phyloP scores from a whole-genome alignment of 2,329 filamentous ascomycete genomes.

The Sporothrix schenckii region DNA sequence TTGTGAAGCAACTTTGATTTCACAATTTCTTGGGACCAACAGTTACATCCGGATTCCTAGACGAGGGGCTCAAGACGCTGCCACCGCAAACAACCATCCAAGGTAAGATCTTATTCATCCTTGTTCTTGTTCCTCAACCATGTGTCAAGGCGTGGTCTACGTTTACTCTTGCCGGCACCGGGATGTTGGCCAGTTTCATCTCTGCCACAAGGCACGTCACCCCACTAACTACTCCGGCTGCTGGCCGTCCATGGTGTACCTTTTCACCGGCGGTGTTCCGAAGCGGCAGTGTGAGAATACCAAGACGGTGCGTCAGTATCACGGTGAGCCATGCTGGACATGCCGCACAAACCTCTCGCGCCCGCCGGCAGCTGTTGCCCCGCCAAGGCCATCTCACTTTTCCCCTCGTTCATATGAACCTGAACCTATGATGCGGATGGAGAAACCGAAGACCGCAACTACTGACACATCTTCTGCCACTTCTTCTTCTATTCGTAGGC shows the following conservation, averaged over 20 bases:
- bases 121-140: neutral
- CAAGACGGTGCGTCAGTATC: neutral
- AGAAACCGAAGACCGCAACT: neutral
- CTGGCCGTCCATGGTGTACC: slow-evolving; percentile 14
- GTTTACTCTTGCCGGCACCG: slow-evolving; percentile 31
- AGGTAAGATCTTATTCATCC: neutral
- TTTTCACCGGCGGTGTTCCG: neutral
- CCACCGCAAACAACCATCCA: neutral
- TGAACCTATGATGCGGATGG: slow-evolving; percentile 16
- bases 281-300: slow-evolving; percentile 17
- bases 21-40: neutral
- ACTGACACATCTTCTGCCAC: neutral
- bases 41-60: neutral
- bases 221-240: slow-evolving; percentile 16
- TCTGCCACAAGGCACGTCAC: slow-evolving; percentile 17
- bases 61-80: neutral
- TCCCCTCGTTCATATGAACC: neutral
- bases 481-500: neutral
- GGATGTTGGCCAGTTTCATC: neutral
- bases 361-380: neutral
- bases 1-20: neutral
- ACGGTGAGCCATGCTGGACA: slow-evolving; percentile 21
- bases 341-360: slow-evolving; percentile 21
- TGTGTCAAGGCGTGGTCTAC: slow-evolving; percentile 29
- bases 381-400: neutral